Evolutionary conservation across 345 rosid genomes (phyloP).

Genomic region (Euclidium syriacum): DNA sequence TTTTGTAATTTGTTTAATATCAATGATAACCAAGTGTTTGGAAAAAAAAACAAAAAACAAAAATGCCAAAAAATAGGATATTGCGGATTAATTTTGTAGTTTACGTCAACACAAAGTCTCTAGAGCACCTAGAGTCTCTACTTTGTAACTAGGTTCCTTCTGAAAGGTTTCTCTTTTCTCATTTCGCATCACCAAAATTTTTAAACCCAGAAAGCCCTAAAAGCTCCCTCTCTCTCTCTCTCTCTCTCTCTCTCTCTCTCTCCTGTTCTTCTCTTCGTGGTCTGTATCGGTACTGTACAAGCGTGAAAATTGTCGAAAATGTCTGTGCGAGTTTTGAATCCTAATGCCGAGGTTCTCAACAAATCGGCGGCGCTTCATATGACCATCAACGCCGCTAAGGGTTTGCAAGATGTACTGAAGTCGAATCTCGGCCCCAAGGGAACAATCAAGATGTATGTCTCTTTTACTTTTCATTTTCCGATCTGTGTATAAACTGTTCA

Average conservation of each 20-base stretch:
- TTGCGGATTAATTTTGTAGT: neutral
- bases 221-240: neutral
- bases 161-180: neutral
- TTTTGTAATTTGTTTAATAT: too few relatives aligned
- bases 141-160: too few relatives aligned
- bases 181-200: neutral
- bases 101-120: neutral
- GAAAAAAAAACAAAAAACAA: too few relatives aligned
- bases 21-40: too few relatives aligned
- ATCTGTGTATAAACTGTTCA: neutral
- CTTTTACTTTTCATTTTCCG: neutral
- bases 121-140: neutral
- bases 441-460: conserved; percentile 77
- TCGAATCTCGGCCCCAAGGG: conserved; percentile 98
- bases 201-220: conserved; percentile 31
- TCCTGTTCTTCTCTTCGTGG: neutral
- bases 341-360: conserved; percentile 97
- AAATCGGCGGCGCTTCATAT: conserved; percentile 99
- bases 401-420: conserved; percentile 93
- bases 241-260: neutral
- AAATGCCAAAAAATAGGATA: neutral
- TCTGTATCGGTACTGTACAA: neutral
- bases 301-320: conserved; percentile 35
- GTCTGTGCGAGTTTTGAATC: conserved; percentile 89
- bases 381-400: conserved; percentile 98